Evolutionary conservation across 306 rosid species (phyloP).

Genomic region (Rosa persica): DNA sequence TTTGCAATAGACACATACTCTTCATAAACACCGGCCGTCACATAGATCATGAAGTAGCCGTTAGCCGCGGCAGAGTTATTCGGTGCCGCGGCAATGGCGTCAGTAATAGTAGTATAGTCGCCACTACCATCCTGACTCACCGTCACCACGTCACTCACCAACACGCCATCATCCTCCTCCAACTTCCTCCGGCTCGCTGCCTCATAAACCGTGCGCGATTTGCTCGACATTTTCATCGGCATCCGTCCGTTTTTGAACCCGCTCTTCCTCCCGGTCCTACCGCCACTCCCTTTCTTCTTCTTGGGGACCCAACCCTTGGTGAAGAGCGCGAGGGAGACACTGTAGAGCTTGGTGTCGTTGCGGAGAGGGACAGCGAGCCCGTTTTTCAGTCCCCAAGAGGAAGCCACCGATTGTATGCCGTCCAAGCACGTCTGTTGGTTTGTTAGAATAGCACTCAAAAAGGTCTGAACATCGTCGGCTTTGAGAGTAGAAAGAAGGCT

Average conservation of each 20-base stretch:
- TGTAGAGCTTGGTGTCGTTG: constrained; percentile 72
- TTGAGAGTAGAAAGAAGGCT: constrained; percentile 37
- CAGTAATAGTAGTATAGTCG: constrained; percentile 70
- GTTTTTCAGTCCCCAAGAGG: constrained; percentile 57
- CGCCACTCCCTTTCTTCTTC: constrained; percentile 27
- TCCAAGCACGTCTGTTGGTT: constrained; percentile 83
- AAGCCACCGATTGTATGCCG: constrained; percentile 66
- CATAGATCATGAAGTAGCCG: constrained; percentile 78
- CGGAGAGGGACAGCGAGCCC: constrained; percentile 64
- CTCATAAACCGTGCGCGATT: constrained; percentile 55
- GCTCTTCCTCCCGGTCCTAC: constrained; percentile 33
- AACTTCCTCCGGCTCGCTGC: constrained; percentile 59
- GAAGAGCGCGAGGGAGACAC: constrained; percentile 70
- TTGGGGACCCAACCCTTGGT: constrained; percentile 70
- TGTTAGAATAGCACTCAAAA: constrained; percentile 71
- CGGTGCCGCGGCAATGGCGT: constrained; percentile 78
- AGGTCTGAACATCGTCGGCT: constrained; percentile 65
- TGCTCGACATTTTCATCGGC: constrained; percentile 69
- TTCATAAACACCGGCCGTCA: constrained; percentile 75
- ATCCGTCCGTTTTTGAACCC: constrained; percentile 61
- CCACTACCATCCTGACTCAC: constrained; percentile 79
- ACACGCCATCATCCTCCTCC: constrained; percentile 32
- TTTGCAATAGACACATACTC: constrained; percentile 64
- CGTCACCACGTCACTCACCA: constrained; percentile 57
- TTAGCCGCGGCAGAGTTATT: constrained; percentile 50